Base-by-base conservation (phyloP, 495 filamentous ascomycete genomes). In the Aspergillus ellipticus region DNA sequence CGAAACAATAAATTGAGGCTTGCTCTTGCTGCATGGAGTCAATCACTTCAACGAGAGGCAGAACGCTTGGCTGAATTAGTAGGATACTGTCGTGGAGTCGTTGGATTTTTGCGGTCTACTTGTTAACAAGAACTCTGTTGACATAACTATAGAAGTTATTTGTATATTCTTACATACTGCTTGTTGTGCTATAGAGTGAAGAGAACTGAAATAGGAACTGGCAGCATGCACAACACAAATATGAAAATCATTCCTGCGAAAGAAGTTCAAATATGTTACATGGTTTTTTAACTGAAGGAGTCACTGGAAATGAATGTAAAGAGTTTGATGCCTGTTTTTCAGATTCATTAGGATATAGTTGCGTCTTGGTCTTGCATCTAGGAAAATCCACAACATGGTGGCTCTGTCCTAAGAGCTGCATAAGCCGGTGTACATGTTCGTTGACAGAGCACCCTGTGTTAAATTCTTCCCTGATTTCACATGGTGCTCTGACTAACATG, bases 81-180 rank as follows among this genome's bases (percentile, higher is more conserved):
- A 10, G 92, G 92, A 31, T 96, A 90, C 65, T 92, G 89, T 71
- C 79, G 84, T 49, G 94, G 94, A 51, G 89, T 97, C 17, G 83
- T 94, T n/a, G 86, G 85, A 28, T 98, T 94, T 69, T 72, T 97
- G 64, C 80, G 91, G 63, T 91, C 87, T 62, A 77, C 70, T 9
- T 67, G 75, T 29, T 79, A 49, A 46, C 4, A 1, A 17, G n/a
- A n/a, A n/a, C n/a, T n/a, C n/a, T n/a, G n/a, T n/a, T n/a, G n/a
- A n/a, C n/a, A n/a, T 39, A n/a, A n/a, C 13, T 49, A 50, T 48
- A 24, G 50, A 33, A 15, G 45, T 19, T 37, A 11, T 21, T n/a
- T n/a, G 6, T 8, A 33, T 26, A 19, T 3, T 15, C 17, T 15
- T 50, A 11, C 10, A 49, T 17, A 8, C 20, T 42, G 2, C 35